These are phyloP conservation scores for Cystobasidiaceae sp. DNA, from an alignment of 1,284 basidiomycete genomes.

Conservation along the genomic window DNA sequence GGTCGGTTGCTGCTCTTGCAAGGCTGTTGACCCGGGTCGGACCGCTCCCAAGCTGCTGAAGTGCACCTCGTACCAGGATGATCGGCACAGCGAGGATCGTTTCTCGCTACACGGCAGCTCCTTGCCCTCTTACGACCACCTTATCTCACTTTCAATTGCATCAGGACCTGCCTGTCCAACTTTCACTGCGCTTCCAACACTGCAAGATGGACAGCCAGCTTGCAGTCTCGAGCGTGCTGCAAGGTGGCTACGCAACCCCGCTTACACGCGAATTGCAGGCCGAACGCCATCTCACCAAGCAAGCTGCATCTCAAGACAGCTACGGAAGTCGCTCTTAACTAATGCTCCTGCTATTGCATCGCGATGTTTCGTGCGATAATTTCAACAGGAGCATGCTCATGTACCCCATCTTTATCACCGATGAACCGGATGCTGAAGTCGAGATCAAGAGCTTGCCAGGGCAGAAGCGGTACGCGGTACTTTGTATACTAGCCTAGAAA, in stretches of 20 bases:
- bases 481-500: neutral
- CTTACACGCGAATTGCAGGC: conserved; percentile 76
- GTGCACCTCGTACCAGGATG: neutral
- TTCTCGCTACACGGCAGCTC: neutral
- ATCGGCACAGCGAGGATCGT: too few species aligned
- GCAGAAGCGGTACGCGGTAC: conserved; percentile 58
- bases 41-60: neutral
- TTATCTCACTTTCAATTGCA: neutral
- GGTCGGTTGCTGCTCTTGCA: neutral
- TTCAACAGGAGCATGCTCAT: conserved; percentile 75
- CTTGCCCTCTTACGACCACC: too few species aligned
- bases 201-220: conserved; percentile 16
- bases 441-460: conserved; percentile 72
- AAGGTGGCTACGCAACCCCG: conserved; percentile 88
- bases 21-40: neutral
- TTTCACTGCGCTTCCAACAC: too few species aligned
- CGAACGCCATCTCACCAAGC: conserved; percentile 41
- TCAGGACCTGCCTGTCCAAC: neutral
- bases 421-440: conserved; percentile 76
- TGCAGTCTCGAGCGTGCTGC: conserved; percentile 60
- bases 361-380: too few species aligned
- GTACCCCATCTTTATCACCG: conserved; percentile 95
- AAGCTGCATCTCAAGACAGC: too few species aligned
- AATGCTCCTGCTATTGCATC: too few species aligned
- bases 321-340: too few species aligned